Evolutionary conservation across 225 moss, liverwort and hornwort species (phyloP).

Genomic region (Pleurozium schreberi): DNA sequence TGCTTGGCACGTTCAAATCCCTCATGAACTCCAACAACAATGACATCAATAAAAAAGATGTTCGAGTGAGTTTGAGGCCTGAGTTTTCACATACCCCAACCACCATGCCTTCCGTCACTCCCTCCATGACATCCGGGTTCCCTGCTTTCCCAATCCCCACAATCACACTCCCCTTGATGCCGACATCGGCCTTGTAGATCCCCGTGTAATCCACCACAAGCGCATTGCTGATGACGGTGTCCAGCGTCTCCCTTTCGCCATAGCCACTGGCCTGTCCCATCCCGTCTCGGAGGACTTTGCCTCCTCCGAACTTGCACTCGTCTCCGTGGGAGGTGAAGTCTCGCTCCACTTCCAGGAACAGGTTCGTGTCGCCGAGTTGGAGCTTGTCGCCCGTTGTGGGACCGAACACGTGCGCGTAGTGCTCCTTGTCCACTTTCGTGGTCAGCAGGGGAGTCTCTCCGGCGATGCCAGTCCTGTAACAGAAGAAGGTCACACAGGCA

Average conservation of each 20-base stretch:
- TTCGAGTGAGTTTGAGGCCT: too few relatives aligned
- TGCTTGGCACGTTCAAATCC: background rate
- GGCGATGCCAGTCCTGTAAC: constrained; percentile 30
- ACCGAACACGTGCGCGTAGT: constrained; percentile 64
- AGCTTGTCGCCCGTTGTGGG: constrained; percentile 67
- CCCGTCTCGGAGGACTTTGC: constrained; percentile 84
- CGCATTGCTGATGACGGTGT: constrained; percentile 61
- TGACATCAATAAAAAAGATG: background rate
- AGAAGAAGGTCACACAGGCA: background rate
- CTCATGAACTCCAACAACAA: background rate
- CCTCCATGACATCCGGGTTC: constrained; percentile 94
- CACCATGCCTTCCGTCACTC: constrained; percentile 50
- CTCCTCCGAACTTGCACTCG: constrained; percentile 95
- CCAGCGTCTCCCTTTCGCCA: constrained; percentile 30
- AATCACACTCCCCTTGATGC: constrained; percentile 67
- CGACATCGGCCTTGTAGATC: constrained; percentile 82
- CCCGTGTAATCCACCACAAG: constrained; percentile 72
- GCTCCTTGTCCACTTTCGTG: constrained; percentile 26
- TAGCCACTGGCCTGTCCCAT: constrained; percentile 95
- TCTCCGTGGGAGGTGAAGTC: constrained; percentile 67
- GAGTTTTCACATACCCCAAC: constrained; percentile 51
- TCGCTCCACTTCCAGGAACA: constrained; percentile 56
- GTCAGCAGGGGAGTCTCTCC: constrained; percentile 28
- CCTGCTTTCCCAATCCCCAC: constrained; percentile 85
- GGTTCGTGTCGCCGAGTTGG: constrained; percentile 72